Conservation (phyloP, 805 yeast genomes). For the Kazachstania viticola region DNA sequence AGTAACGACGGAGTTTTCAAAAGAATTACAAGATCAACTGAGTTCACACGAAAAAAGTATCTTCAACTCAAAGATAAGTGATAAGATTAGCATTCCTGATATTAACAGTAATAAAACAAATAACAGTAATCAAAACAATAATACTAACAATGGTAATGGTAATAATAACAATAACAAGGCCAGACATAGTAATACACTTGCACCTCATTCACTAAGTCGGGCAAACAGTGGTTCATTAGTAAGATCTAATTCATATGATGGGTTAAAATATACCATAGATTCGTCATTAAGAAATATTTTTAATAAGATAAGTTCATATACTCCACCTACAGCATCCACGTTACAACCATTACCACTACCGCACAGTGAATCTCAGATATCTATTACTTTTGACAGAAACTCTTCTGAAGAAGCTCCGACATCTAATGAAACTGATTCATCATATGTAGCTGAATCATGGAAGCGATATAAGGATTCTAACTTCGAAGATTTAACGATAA, state of each 20-base stretch:
- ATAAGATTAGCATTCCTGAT: slow-evolving; percentile 12
- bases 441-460: slow-evolving; percentile 12
- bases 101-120: not conserved
- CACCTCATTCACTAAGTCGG: not conserved
- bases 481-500: slow-evolving; percentile 23
- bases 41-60: slow-evolving; percentile 6
- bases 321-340: slow-evolving; percentile 14
- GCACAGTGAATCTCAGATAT: slow-evolving; percentile 10
- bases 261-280: slow-evolving; percentile 20
- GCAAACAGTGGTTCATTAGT: not conserved
- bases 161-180: not conserved
- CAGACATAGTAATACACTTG: not conserved
- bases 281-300: slow-evolving; percentile 21
- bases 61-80: slow-evolving; percentile 13
- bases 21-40: slow-evolving; percentile 10
- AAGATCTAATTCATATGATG: slow-evolving; percentile 19
- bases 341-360: slow-evolving; percentile 9
- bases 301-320: slow-evolving; percentile 22
- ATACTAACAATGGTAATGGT: no score
- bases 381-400: slow-evolving; percentile 7
- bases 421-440: no score
- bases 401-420: not conserved
- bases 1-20: slow-evolving; percentile 15
- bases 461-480: slow-evolving; percentile 12
- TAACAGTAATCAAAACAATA: not conserved